Evolutionary conservation across 108 stramenopile species (phyloP).

Genomic region (Cyclostephanos tholiformis): DNA sequence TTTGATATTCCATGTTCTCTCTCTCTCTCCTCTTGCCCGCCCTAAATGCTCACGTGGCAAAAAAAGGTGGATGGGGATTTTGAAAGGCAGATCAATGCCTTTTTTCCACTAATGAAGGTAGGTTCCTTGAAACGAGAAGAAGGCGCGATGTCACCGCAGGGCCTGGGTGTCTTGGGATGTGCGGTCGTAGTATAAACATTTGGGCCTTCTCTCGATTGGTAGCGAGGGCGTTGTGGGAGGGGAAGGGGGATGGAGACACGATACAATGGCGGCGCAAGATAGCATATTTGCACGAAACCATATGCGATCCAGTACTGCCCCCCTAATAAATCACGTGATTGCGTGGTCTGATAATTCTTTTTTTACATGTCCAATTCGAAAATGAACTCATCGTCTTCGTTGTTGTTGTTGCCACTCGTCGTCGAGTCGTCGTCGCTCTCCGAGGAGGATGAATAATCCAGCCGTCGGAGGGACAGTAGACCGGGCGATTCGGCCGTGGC

Average conservation of each 20-base stretch:
- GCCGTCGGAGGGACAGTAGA: neutral
- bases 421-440: too few species aligned
- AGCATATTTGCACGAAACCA: neutral
- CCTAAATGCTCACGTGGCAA: neutral
- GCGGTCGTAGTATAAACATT: neutral
- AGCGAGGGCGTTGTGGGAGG: neutral
- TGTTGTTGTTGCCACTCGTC: neutral
- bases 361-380: constrained; percentile 39
- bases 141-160: too few species aligned
- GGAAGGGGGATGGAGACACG: neutral
- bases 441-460: neutral
- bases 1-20: neutral
- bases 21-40: neutral
- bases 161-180: neutral
- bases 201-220: neutral
- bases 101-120: neutral
- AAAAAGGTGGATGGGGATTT: neutral
- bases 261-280: neutral
- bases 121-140: neutral
- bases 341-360: too few species aligned
- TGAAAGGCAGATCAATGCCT: neutral
- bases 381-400: constrained; percentile 35
- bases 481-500: neutral
- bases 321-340: neutral
- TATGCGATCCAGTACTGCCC: neutral